These are phyloP conservation scores for Yueomyces sp. DNA, from an alignment of 1,139 yeast species.

Conservation along the genomic window DNA sequence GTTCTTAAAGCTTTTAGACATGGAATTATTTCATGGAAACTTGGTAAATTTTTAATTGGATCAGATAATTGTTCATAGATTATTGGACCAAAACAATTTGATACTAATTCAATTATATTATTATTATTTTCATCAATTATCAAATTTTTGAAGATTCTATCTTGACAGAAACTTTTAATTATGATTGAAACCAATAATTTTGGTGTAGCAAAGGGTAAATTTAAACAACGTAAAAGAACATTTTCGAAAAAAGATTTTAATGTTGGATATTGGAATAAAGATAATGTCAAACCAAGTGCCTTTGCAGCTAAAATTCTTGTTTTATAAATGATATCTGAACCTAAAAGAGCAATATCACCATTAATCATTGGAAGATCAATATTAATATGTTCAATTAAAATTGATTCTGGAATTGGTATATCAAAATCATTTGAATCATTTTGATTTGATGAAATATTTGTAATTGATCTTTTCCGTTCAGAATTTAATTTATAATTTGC, in stretches of 20 bases:
- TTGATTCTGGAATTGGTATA: conserved; percentile 41
- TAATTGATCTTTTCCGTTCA: conserved; percentile 20
- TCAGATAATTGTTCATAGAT: conserved; percentile 30
- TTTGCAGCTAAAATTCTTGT: conserved; percentile 68
- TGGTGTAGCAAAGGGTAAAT: conserved; percentile 65
- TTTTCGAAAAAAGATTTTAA: conserved; percentile 28
- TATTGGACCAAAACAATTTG: conserved; percentile 24
- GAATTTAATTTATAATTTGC: conserved; percentile 22
- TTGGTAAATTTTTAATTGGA: conserved; percentile 31
- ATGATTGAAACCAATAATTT: conserved; percentile 58
- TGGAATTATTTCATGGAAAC: conserved; percentile 78
- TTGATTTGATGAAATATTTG: not conserved
- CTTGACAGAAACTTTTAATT: conserved; percentile 57
- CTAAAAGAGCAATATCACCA: conserved; percentile 85
- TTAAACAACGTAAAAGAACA: conserved; percentile 21
- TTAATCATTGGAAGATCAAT: conserved; percentile 87
- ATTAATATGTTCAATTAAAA: conserved; percentile 45
- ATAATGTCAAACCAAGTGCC: conserved; percentile 63
- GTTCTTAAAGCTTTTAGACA: conserved; percentile 75
- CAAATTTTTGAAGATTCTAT: conserved; percentile 12
- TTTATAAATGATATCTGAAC: conserved; percentile 57
- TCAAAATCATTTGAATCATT: conserved; percentile 10
- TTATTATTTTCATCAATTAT: conserved; percentile 3
- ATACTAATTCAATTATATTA: conserved; percentile 17
- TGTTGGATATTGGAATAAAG: conserved; percentile 37